phyloP scores from a whole-genome alignment of 768 basidiomycete genomes.

The Phanerochaete sordida region DNA sequence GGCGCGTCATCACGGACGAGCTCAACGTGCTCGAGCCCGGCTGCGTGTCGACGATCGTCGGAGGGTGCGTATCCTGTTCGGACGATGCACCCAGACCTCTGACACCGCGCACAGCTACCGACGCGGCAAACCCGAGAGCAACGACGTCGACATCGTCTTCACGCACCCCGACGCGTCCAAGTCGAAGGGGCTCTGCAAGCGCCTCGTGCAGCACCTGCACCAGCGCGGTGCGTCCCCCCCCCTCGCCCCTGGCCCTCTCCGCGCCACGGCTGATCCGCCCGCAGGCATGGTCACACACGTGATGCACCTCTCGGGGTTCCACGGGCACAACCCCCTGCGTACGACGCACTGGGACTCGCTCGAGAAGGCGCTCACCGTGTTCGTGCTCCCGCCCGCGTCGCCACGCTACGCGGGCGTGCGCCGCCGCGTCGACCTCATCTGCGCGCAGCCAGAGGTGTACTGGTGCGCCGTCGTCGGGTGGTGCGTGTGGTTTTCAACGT shows the following conservation, averaged over 20 bases:
- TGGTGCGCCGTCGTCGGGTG: conserved; percentile 91
- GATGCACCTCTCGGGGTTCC: conserved; percentile 68
- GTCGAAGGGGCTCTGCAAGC: conserved; percentile 61
- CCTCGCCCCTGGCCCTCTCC: background rate
- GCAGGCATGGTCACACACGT: conserved; percentile 75
- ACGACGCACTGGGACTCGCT: conserved; percentile 74
- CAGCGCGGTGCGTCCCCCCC: conserved; percentile 42
- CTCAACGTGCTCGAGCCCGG: conserved; percentile 60
- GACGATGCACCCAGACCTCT: background rate
- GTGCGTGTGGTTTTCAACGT: conserved; percentile 40
- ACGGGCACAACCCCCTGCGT: conserved; percentile 47
- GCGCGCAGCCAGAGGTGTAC: conserved; percentile 71
- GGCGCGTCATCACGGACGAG: conserved; percentile 62
- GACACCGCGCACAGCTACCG: conserved; percentile 55
- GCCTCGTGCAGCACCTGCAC: conserved; percentile 54
- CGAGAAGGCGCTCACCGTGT: conserved; percentile 82
- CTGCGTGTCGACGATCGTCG: conserved; percentile 72
- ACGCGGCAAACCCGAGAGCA: conserved; percentile 75
- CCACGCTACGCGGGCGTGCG: conserved; percentile 38
- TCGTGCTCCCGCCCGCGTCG: conserved; percentile 50
- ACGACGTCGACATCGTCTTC: conserved; percentile 89
- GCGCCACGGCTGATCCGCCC: background rate
- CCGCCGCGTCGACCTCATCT: conserved; percentile 82
- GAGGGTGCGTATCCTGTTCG: conserved; percentile 53
- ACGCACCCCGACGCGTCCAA: conserved; percentile 58